A percentile compares a stretch with the other conserved stretches of the same genome.
Evolutionary conservation across 2,329 filamentous ascomycete genomes (phyloP).

Genomic region (Diaporthe nobilis): DNA sequence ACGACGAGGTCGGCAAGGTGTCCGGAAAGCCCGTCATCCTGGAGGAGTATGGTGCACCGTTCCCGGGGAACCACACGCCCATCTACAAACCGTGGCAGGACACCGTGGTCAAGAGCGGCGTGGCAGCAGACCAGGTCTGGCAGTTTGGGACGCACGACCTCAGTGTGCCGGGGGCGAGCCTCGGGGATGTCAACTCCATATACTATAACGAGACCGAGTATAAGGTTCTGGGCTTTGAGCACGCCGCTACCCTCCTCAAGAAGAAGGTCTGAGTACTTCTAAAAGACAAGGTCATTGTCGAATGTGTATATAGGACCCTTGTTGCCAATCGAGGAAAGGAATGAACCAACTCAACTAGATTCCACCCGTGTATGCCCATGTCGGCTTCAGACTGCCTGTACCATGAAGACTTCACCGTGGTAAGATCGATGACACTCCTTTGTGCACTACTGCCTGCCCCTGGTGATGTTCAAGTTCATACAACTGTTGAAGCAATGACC

Average conservation of each 20-base stretch:
- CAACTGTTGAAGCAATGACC: not conserved
- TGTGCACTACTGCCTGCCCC: not conserved
- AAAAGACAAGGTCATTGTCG: not conserved
- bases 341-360: not conserved
- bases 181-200: slow-evolving; percentile 38
- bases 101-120: slow-evolving; percentile 36
- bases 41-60: slow-evolving; percentile 41
- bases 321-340: not conserved
- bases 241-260: slow-evolving; percentile 35
- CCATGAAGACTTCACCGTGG: not conserved
- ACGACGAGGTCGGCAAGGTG: slow-evolving; percentile 35
- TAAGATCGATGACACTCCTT: too few relatives aligned
- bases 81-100: slow-evolving; percentile 41
- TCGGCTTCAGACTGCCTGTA: not conserved
- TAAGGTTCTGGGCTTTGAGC: slow-evolving; percentile 29
- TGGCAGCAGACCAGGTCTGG: slow-evolving; percentile 42
- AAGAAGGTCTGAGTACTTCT: slow-evolving; percentile 32
- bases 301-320: not conserved
- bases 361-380: not conserved
- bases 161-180: slow-evolving; percentile 26
- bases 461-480: too few relatives aligned
- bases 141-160: slow-evolving; percentile 40
- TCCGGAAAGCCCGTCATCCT: slow-evolving; percentile 41
- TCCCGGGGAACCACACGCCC: slow-evolving; percentile 38
- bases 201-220: slow-evolving; percentile 40